Conservation (phyloP, 768 basidiomycete genomes). For the Hebeloma cylindrosporum region DNA sequence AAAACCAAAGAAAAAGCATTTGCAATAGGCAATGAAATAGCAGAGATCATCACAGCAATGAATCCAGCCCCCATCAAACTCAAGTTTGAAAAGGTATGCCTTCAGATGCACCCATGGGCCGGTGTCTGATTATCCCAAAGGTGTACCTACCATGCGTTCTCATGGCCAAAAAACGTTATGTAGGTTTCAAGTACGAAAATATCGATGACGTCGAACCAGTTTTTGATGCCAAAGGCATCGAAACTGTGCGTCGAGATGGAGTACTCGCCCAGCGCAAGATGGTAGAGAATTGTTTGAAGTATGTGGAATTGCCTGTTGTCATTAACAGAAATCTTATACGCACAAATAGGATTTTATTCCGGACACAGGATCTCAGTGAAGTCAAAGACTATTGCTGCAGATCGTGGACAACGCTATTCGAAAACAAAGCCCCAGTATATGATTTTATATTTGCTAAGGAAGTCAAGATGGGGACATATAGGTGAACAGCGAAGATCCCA, state of each 20-base stretch:
- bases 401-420: slow-evolving; percentile 83
- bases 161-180: slow-evolving; percentile 98
- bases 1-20: slow-evolving; percentile 94
- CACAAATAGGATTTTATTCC: slow-evolving; percentile 75
- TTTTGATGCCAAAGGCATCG: slow-evolving; percentile 98
- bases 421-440: slow-evolving; percentile 79
- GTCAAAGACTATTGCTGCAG: slow-evolving; percentile 86
- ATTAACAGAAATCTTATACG: not conserved
- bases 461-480: slow-evolving; percentile 91
- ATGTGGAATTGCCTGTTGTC: slow-evolving; percentile 16
- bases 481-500: slow-evolving; percentile 40
- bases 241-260: slow-evolving; percentile 92
- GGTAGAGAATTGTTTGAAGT: slow-evolving; percentile 90
- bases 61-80: slow-evolving; percentile 93
- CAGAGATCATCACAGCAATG: slow-evolving; percentile 78
- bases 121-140: slow-evolving; percentile 39
- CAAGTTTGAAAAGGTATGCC: slow-evolving; percentile 97
- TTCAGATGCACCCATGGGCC: not conserved
- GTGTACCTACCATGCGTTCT: slow-evolving; percentile 93
- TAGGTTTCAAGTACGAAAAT: slow-evolving; percentile 92
- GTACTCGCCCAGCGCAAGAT: slow-evolving; percentile 91
- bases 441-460: slow-evolving; percentile 96
- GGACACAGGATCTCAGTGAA: slow-evolving; percentile 82
- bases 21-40: slow-evolving; percentile 88
- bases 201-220: slow-evolving; percentile 74